These are phyloP conservation scores for Trichoderma harzianum DNA, from an alignment of 2,329 filamentous ascomycete species.

Conservation along the genomic window DNA sequence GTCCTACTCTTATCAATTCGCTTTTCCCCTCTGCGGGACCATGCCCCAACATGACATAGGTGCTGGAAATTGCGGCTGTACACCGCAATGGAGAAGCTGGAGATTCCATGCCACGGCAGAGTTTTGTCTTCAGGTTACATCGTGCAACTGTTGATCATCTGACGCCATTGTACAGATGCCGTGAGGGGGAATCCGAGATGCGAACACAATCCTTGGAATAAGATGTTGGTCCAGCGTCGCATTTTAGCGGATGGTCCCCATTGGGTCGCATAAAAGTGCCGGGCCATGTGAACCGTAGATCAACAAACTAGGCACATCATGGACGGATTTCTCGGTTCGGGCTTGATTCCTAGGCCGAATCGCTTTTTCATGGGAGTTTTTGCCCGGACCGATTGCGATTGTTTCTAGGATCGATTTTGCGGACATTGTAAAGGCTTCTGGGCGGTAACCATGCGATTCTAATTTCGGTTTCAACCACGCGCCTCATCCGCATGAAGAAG, in stretches of 20 bases:
- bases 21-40: neutral
- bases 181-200: neutral
- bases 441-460: neutral
- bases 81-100: neutral
- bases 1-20: neutral
- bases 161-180: conserved; percentile 8
- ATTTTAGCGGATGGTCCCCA: neutral
- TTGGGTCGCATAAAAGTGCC: conserved; percentile 1
- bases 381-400: neutral
- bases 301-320: neutral
- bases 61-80: neutral
- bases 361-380: neutral
- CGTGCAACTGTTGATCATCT: conserved; percentile 11
- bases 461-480: fast-evolving
- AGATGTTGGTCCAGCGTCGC: neutral
- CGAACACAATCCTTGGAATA: neutral
- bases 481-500: neutral
- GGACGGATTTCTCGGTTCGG: neutral
- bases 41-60: neutral
- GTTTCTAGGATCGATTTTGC: neutral
- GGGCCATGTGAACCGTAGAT: neutral
- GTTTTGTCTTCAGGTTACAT: conserved; percentile 7
- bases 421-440: neutral
- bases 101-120: neutral
- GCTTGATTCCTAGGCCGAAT: neutral